Conservation (phyloP, 2,329 filamentous ascomycete species). For the Penicillium frequentans region DNA sequence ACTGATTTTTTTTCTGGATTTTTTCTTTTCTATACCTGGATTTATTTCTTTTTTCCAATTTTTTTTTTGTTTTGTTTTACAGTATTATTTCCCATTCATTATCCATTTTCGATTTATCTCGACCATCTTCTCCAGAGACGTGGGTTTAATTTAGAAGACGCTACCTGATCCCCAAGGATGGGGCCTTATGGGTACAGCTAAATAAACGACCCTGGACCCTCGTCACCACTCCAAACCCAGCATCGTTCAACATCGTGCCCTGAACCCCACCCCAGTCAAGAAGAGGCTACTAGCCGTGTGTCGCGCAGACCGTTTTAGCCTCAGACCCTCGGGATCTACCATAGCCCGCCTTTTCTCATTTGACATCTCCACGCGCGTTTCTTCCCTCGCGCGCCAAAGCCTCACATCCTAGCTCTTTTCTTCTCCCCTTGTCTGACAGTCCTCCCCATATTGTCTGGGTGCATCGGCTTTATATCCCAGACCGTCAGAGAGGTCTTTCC, state of each 20-base stretch:
- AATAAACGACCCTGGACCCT: slow-evolving; percentile 44
- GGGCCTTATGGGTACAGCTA: slow-evolving; percentile 33
- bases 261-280: slow-evolving; percentile 25
- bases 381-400: slow-evolving; percentile 16
- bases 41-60: slow-evolving; percentile 10
- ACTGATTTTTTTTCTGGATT: slow-evolving; percentile 5
- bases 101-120: slow-evolving; percentile 4
- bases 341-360: slow-evolving; percentile 12
- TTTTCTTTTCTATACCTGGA: slow-evolving; percentile 8
- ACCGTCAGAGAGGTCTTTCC: slow-evolving; percentile 29
- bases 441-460: slow-evolving; percentile 4
- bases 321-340: slow-evolving; percentile 21
- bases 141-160: slow-evolving; percentile 11
- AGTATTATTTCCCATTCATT: slow-evolving; percentile 4
- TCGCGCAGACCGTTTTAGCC: slow-evolving; percentile 28
- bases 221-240: slow-evolving; percentile 23
- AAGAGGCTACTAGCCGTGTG: slow-evolving; percentile 16
- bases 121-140: slow-evolving; percentile 13
- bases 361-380: slow-evolving; percentile 19
- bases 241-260: slow-evolving; percentile 19
- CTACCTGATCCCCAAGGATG: slow-evolving; percentile 15
- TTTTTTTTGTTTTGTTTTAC: slow-evolving; percentile 4
- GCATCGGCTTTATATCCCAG: slow-evolving; percentile 18
- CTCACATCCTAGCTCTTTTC: slow-evolving; percentile 14
- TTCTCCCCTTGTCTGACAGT: slow-evolving; percentile 17